Conservation (phyloP, 1,284 basidiomycete species). For the Clitocybe nebularis region DNA sequence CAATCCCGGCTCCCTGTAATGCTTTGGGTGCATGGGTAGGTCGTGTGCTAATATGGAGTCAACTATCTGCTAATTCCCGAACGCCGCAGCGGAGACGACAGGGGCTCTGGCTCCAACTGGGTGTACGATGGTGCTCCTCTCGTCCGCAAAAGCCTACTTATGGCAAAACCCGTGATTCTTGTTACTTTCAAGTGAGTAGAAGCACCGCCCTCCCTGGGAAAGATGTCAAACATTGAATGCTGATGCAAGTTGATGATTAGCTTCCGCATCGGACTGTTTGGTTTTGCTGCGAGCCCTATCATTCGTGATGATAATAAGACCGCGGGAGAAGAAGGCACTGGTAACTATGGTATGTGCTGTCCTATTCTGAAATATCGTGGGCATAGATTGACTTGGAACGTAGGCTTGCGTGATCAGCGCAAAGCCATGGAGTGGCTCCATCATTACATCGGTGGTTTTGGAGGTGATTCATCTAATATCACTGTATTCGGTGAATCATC, state of each 20-base stretch:
- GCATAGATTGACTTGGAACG: no score
- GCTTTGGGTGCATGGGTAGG: slow-evolving; percentile 77
- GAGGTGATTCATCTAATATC: slow-evolving; percentile 67
- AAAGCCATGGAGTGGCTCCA: slow-evolving; percentile 69
- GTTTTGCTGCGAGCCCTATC: slow-evolving; percentile 61
- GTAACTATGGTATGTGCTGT: slow-evolving; percentile 69
- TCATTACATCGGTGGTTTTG: slow-evolving; percentile 62
- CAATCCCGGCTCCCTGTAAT: slow-evolving; percentile 63
- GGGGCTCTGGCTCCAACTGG: slow-evolving; percentile 72
- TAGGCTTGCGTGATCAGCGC: slow-evolving; percentile 69
- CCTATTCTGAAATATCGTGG: no score
- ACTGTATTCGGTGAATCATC: slow-evolving; percentile 69
- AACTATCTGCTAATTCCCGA: slow-evolving; percentile 5
- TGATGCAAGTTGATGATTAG: slow-evolving; percentile 29
- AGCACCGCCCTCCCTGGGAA: not conserved
- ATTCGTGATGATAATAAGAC: slow-evolving; percentile 62
- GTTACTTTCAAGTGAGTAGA: slow-evolving; percentile 70
- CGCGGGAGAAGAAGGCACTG: slow-evolving; percentile 64
- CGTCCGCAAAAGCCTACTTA: slow-evolving; percentile 59
- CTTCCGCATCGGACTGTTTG: slow-evolving; percentile 72
- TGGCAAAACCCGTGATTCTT: slow-evolving; percentile 61
- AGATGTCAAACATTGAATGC: slow-evolving; percentile 12
- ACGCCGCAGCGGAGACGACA: slow-evolving; percentile 54
- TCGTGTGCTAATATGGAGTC: slow-evolving; percentile 9
- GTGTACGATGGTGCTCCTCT: slow-evolving; percentile 67